Evolutionary conservation across 768 basidiomycete genomes (phyloP), one percentile per base, ranked within the genome.

Genomic region (Kondoa subrosea): DNA sequence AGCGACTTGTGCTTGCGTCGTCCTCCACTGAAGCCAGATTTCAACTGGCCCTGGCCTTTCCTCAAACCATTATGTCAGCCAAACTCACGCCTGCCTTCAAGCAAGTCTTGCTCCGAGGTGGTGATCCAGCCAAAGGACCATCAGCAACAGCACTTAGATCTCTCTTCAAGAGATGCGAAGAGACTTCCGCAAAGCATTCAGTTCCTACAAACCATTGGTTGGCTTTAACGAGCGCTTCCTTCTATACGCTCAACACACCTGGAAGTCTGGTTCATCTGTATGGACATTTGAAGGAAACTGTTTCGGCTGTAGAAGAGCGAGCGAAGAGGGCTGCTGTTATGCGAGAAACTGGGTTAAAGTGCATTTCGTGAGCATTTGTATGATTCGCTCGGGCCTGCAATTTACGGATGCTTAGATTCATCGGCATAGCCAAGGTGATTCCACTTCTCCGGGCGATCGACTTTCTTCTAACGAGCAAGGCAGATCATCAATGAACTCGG

Each of bases 211-310:
- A 1, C 2, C 66, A 26, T 17, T 2, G 26, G 60, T 31, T 60
- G 17, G 59, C 57, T 1, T 59, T 69, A 16, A 68, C 70, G 70
- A 75, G 75, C 0, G 77, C 77, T 1, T 74, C 76, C 1, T 64
- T 78, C 31, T 73, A 78, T 4, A 78, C 78, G 8, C 73, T 78
- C 57, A 79, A 79, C 66, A 76, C 76, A 33, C 78, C 78, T 0
- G 73, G 67, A 4, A 70, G 74, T 2, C 56, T 79, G 12, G 72
- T 74, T 58, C 71, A 71, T 33, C 68, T 79, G 15, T 69, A 66
- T 60, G n/a, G 34, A 15, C 66, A 65, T 57, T 50, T 57, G 17
- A 25, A 21, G 12, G 34, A 66, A 25, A 8, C 29, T 33, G 33
- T 29, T 31, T n/a, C n/a, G 12, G 14, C 3, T 27, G 15, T 27